Percentiles rank a stretch among this genome's conserved stretches.
Conservation (phyloP, 805 yeast genomes). For the Saccharomycopsis selenospora region DNA sequence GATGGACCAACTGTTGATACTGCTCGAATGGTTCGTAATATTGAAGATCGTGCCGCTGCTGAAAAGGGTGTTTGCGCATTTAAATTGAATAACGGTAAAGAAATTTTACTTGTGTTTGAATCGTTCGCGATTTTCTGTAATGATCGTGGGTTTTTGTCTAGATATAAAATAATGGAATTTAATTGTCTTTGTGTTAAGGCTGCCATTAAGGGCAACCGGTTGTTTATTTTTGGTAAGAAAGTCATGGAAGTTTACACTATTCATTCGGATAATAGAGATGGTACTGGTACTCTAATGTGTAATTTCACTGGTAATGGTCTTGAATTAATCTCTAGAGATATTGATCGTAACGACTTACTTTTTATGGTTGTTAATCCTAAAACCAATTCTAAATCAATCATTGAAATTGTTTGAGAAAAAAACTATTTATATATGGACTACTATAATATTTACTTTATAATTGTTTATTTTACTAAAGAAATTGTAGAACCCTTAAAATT, state of each 20-base stretch:
- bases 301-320: slow-evolving; percentile 15
- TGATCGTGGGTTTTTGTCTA: slow-evolving; percentile 20
- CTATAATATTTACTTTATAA: too few species aligned
- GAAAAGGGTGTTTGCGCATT: slow-evolving; percentile 15
- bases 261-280: not conserved
- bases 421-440: too few species aligned
- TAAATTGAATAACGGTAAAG: slow-evolving; percentile 7
- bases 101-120: slow-evolving; percentile 14
- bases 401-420: not conserved
- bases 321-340: slow-evolving; percentile 7
- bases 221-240: slow-evolving; percentile 7
- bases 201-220: not conserved
- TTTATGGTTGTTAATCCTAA: slow-evolving; percentile 7
- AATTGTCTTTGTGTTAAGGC: slow-evolving; percentile 13
- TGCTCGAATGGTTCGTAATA: not conserved
- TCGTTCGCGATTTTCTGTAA: slow-evolving; percentile 19
- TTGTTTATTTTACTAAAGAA: too few species aligned
- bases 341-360: not conserved
- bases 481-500: too few species aligned
- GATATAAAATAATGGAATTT: slow-evolving; percentile 10
- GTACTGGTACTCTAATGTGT: not conserved
- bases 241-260: slow-evolving; percentile 16
- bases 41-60: slow-evolving; percentile 11
- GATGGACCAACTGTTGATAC: not conserved
- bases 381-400: not conserved